Base-by-base conservation (phyloP, 2,329 filamentous ascomycete genomes). In the Ascochyta pisi region DNA sequence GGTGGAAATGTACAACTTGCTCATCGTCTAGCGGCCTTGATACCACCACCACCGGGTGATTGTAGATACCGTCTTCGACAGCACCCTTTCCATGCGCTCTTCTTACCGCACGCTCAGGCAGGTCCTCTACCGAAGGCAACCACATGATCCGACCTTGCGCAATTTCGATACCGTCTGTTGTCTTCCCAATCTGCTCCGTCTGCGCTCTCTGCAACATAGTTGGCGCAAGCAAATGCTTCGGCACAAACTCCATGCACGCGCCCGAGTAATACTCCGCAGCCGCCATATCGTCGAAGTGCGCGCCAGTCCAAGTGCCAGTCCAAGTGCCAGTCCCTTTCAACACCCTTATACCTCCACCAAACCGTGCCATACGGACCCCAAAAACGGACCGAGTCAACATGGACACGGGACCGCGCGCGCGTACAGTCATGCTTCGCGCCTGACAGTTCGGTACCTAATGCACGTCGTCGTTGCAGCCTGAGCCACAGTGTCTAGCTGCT, bases 31-130 rank as follows among this genome's bases (percentile, higher is more conserved):
- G 58, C 50, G 72, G 71, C 33, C 69, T 63, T 6, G 71, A 76
- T 15, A 73, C 57, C 3, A 75, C 55, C 12, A 75, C 69, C 8
- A 74, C 57, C 2, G 71, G 73, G 55, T 74, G 68, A 13, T 71
- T 65, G 54, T 73, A 73, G 40, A 73, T 70, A 3, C 67, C 69
- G 29, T 71, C 68, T 47, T 75, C 73, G 3, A 70, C 56, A 3
- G 64, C 54, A 23, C 69, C 70, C 46, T 73, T 73, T 15, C 73
- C 69, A 59, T 69, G 63, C 4, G 65, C 67, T 48, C 69, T 57
- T 47, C 57, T 58, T 4, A 73, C 69, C 23, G 68, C 68, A 41
- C 61, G 61, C 12, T 57, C 60, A 1, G 71, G 67, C 23, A 73
- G 41, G 19, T 71, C 64, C 26, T 70, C 60, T 41, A 66, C 61